Evolutionary conservation across 768 basidiomycete genomes (phyloP).

Genomic region (Termitomyces sp.): DNA sequence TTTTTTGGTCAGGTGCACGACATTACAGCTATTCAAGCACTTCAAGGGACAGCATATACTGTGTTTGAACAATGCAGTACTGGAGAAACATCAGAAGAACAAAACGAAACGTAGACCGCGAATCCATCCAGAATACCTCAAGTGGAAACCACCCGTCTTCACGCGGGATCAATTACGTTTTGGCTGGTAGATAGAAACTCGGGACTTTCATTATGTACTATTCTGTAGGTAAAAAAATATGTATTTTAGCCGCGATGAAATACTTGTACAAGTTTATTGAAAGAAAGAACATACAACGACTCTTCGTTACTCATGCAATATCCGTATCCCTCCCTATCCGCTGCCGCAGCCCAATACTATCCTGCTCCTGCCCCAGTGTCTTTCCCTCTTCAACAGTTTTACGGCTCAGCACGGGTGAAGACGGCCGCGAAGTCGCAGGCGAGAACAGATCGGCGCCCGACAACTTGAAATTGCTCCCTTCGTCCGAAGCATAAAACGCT

Average conservation of each 20-base stretch:
- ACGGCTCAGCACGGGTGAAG: constrained; percentile 59
- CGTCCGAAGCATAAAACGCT: constrained; percentile 52
- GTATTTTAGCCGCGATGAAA: constrained; percentile 12
- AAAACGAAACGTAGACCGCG: constrained; percentile 74
- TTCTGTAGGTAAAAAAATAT: constrained; percentile 13
- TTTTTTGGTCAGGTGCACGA: constrained; percentile 75
- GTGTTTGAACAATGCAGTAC: constrained; percentile 83
- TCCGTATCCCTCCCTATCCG: constrained; percentile 13
- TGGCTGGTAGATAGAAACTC: constrained; percentile 42
- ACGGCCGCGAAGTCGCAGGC: constrained; percentile 62
- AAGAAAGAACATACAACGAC: neutral
- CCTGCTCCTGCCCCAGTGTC: constrained; percentile 15
- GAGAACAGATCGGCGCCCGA: constrained; percentile 76
- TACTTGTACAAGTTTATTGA: neutral
- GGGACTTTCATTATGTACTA: constrained; percentile 17
- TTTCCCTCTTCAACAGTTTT: constrained; percentile 28
- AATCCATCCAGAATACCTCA: constrained; percentile 76
- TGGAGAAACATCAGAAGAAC: constrained; percentile 88
- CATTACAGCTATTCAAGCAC: constrained; percentile 92
- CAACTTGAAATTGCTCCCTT: constrained; percentile 47
- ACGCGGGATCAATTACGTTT: constrained; percentile 88
- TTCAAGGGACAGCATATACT: constrained; percentile 95
- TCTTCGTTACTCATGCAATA: neutral
- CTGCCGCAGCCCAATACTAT: constrained; percentile 19
- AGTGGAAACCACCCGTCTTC: constrained; percentile 96